A percentile compares a stretch with the other conserved stretches of the same genome.
Conservation (phyloP, 257 asterid genomes). For the Jacaranda mimosifolia region DNA sequence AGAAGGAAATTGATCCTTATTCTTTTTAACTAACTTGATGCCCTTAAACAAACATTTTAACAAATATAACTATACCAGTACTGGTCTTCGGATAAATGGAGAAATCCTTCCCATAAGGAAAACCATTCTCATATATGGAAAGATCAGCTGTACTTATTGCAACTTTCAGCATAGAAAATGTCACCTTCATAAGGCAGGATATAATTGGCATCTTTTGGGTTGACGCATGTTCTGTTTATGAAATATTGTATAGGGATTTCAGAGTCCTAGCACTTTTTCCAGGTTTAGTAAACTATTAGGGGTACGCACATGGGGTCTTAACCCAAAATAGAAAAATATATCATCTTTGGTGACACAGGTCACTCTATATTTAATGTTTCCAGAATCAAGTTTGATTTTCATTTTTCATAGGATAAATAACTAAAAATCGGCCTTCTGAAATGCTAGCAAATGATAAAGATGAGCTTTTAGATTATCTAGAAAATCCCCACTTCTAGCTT, state of each 20-base stretch:
- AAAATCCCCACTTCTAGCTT: neutral
- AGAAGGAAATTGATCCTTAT: neutral
- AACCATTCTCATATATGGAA: neutral
- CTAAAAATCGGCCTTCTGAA: neutral
- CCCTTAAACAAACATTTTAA: neutral
- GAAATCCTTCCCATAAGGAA: neutral
- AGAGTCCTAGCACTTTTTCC: neutral
- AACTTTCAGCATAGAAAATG: neutral
- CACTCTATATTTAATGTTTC: neutral
- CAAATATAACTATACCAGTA: neutral
- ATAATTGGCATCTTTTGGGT: conserved; percentile 3
- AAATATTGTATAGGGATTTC: neutral
- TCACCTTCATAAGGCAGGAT: neutral
- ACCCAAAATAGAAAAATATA: neutral
- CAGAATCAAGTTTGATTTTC: neutral
- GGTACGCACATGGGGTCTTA: neutral
- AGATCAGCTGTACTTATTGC: neutral
- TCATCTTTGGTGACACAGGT: neutral
- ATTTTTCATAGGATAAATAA: neutral
- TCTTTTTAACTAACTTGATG: neutral
- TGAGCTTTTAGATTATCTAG: neutral
- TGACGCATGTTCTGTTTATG: neutral
- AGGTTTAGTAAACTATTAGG: neutral
- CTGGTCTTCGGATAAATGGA: neutral
- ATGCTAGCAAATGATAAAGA: conserved; percentile 6